Conservation (phyloP, 495 filamentous ascomycete species). For the Pyrenopolyporus hunteri region DNA sequence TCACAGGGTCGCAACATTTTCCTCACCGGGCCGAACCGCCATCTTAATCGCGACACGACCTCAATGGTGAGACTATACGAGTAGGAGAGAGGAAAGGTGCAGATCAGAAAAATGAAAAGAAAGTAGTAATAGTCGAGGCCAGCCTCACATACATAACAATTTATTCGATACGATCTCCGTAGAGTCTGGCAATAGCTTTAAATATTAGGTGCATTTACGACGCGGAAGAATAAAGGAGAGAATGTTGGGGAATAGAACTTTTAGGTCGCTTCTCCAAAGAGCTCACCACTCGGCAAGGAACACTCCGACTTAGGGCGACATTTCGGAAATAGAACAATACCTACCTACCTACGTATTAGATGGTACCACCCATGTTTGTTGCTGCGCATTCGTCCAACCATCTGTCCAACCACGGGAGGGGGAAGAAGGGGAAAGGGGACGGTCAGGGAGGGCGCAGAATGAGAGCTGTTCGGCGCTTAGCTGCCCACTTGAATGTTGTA, state of each 20-base stretch:
- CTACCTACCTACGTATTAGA: conserved; percentile 1
- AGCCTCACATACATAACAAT: not conserved
- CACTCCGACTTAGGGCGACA: not conserved
- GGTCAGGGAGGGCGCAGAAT: not conserved
- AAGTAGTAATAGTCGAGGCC: not conserved
- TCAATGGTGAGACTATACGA: not conserved
- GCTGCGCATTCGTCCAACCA: conserved; percentile 7
- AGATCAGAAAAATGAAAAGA: not conserved
- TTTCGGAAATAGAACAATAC: conserved; percentile 15
- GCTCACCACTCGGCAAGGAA: conserved; percentile 16
- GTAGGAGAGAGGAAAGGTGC: not conserved
- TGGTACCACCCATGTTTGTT: conserved; percentile 12
- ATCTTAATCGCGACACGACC: conserved; percentile 53
- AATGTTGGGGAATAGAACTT: not conserved
- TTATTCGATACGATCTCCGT: not conserved
- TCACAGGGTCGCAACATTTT: conserved; percentile 80
- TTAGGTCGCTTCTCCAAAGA: not conserved
- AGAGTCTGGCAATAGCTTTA: conserved; percentile 17
- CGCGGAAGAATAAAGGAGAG: not conserved
- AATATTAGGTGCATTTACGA: not conserved
- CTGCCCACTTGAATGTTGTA: conserved; percentile 30
- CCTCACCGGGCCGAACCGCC: conserved; percentile 80
- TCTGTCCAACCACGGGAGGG: too few species aligned
- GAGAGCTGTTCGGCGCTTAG: conserved; percentile 36
- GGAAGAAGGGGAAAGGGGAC: not conserved